Percentiles rank a stretch among this genome's conserved stretches.
These are phyloP conservation scores for Backusella tuberculispora DNA, from an alignment of 192 early-diverging fungal species.

Conservation along the genomic window DNA sequence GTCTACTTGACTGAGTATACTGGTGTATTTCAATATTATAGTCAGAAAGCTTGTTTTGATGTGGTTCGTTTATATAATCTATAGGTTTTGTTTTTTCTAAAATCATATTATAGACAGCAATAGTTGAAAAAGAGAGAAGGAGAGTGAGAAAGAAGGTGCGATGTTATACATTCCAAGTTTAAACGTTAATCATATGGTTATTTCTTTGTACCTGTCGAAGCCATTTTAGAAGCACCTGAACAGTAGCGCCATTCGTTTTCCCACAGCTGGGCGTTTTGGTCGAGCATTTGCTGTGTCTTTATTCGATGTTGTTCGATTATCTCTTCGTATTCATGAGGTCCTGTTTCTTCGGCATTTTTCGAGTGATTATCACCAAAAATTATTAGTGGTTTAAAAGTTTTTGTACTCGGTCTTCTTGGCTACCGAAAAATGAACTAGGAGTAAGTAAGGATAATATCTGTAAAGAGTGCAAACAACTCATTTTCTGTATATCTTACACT, in stretches of 20 bases:
- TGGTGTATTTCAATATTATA: background rate
- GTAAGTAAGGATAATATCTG: background rate
- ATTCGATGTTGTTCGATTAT: conserved; percentile 22
- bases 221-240: conserved; percentile 11
- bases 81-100: background rate
- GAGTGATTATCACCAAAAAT: background rate
- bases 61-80: background rate
- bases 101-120: background rate
- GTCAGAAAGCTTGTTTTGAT: background rate
- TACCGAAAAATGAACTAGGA: background rate
- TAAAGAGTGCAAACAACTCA: background rate
- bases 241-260: conserved; percentile 9
- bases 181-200: conserved; percentile 13
- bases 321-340: background rate
- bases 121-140: background rate
- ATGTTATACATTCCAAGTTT: background rate
- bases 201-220: conserved; percentile 17
- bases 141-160: background rate
- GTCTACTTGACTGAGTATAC: background rate
- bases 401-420: background rate
- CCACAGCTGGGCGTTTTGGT: conserved; percentile 29
- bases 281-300: conserved; percentile 27
- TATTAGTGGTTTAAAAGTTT: conserved; percentile 8
- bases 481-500: background rate
- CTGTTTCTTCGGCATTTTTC: background rate